Evolutionary conservation across 2,329 filamentous ascomycete species (phyloP), one percentile per base, ranked within the genome.

Genomic region (Phialocephala sp.): DNA sequence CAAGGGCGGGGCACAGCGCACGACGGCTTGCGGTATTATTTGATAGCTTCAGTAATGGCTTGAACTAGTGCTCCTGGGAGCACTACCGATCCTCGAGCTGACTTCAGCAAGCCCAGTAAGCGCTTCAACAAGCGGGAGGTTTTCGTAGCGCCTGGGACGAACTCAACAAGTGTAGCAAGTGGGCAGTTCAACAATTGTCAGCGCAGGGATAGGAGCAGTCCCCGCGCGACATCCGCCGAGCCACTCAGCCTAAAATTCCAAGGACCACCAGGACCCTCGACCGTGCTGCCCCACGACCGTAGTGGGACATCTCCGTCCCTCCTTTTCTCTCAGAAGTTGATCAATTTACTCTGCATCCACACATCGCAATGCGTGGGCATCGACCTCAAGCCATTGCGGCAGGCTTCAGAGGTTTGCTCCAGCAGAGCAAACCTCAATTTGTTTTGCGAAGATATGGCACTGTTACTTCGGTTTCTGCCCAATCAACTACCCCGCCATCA

Each of bases 401-500:
- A 36, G 52, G 60, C 57, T 67, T 58, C 36, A 65, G 66, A 67
- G 64, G 60, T 59, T 57, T 69, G 43, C 63, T 69, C 15, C 66
- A 47, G 41, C 68, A 66, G 47, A 67, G 56, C 55, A 69, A 60
- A 20, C 35, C 58, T n/a, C 57, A 60, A 32, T 59, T 56, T 41
- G 36, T 69, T 18, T 50, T 61, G 58, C 65, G 66, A 45, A 67
- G 55, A 64, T 73, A 73, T 66, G 72, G 72, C 39, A 72, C 69
- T 54, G 68, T 73, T 35, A 67, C 69, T 8, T 63, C 65, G 15
- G 60, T 65, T 47, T 39, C 67, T 55, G 24, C 57, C 54, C 60
- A 64, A 60, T 18, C 32, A 4, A 43, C 43, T 37, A 54, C 66
- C 58, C 63, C 67, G 47, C 60, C 64, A 56, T 65, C 66, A 11